A percentile compares a stretch with the other conserved stretches of the same genome.
Evolutionary conservation across 495 filamentous ascomycete species (phyloP).

Genomic region (Penicillium angulare): DNA sequence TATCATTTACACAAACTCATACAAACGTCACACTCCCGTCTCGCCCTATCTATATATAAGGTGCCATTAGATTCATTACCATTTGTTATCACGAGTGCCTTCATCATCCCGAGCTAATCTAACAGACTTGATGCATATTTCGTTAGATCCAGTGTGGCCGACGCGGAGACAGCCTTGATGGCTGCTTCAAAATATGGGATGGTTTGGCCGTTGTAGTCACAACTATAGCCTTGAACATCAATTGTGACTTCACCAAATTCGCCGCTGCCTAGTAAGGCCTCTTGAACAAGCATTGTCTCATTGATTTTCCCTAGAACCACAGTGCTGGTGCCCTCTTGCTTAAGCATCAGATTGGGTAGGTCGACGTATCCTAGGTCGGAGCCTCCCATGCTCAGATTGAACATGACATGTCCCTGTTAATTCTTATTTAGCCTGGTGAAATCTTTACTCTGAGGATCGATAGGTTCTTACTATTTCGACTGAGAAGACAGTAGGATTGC

Average conservation of each 20-base stretch:
- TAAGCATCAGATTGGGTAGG: conserved; percentile 24
- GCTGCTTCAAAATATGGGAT: conserved; percentile 33
- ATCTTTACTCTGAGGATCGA: too few relatives aligned
- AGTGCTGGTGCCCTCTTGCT: conserved; percentile 9
- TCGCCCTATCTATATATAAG: too few relatives aligned
- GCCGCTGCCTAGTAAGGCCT: conserved; percentile 16
- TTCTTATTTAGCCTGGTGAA: not conserved
- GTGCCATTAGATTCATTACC: too few relatives aligned
- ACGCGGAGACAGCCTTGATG: conserved; percentile 23
- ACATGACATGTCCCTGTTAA: conserved; percentile 24
- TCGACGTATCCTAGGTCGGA: conserved; percentile 26
- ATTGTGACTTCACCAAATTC: conserved; percentile 23
- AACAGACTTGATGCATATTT: conserved; percentile 24
- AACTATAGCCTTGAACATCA: conserved; percentile 23
- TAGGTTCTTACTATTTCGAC: conserved; percentile 24
- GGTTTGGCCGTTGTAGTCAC: conserved; percentile 25
- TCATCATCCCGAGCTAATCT: too few relatives aligned
- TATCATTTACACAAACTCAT: too few relatives aligned
- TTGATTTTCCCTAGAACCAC: conserved; percentile 21
- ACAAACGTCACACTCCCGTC: not conserved
- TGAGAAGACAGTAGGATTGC: conserved; percentile 22
- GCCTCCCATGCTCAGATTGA: conserved; percentile 28
- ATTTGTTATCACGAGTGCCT: too few relatives aligned
- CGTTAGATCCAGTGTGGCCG: conserved; percentile 21
- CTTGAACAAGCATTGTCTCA: conserved; percentile 16